Percentiles rank a stretch among this genome's conserved stretches.
These are phyloP conservation scores for Diutina mesorugosa DNA, from an alignment of 1,139 yeast species.

Conservation along the genomic window DNA sequence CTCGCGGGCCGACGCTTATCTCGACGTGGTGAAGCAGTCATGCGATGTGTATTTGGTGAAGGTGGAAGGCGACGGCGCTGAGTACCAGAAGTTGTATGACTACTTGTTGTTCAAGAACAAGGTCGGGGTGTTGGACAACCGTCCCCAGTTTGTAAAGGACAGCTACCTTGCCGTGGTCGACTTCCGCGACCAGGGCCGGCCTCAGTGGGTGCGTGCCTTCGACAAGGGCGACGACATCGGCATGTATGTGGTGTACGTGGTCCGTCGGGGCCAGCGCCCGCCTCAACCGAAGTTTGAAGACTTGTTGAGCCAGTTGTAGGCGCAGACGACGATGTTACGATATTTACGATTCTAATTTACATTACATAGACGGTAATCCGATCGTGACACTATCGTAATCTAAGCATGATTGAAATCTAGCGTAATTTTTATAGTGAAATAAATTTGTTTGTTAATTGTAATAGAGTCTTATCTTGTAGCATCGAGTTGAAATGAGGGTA, in stretches of 20 bases:
- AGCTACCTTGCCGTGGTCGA: constrained; percentile 44
- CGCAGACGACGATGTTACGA: not conserved
- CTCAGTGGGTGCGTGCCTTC: constrained; percentile 11
- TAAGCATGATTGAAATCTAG: too few relatives aligned
- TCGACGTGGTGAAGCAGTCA: constrained; percentile 32
- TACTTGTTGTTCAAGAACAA: constrained; percentile 38
- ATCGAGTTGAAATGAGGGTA: too few relatives aligned
- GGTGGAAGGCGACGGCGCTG: constrained; percentile 11
- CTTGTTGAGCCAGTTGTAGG: not conserved
- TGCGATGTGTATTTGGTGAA: constrained; percentile 41
- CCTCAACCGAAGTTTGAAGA: not conserved
- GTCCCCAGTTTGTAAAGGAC: constrained; percentile 45
- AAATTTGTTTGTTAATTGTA: too few relatives aligned
- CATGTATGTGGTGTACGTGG: constrained; percentile 32
- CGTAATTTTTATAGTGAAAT: too few relatives aligned
- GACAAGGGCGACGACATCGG: constrained; percentile 15
- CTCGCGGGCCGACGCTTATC: constrained; percentile 41
- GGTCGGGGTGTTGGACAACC: constrained; percentile 49
- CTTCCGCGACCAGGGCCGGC: constrained; percentile 5
- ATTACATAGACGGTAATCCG: not conserved
- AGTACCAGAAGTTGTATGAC: constrained; percentile 36
- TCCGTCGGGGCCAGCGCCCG: constrained; percentile 6
- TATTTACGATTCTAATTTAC: not conserved
- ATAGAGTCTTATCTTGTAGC: too few relatives aligned
- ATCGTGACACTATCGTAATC: too few relatives aligned